Base-by-base conservation (phyloP, 225 moss, liverwort and hornwort species). In the Pseudoscleropodium purum region DNA sequence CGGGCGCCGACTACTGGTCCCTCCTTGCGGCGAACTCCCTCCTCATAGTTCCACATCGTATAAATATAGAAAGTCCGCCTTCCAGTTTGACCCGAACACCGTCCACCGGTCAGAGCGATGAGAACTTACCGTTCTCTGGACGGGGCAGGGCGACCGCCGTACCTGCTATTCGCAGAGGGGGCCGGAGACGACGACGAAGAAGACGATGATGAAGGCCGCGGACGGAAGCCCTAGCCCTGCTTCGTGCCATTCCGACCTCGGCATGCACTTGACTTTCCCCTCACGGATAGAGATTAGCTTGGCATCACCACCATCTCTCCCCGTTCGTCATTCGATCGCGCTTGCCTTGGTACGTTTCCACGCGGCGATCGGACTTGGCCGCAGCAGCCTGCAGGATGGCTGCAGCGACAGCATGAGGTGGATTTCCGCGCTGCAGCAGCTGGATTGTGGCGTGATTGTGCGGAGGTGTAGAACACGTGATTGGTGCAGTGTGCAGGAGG, bases 171-270 rank as follows among this genome's bases (percentile, higher is more conserved):
- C 25, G 60, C 79, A 56, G 77, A 33, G 47, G 33, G 27, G 26
- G 66, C 41, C 33, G 68, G 74, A 84, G 89, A 69, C 77, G 62
- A 83, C 62, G 81, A 87, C 66, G 84, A 79, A 16, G 67, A 86
- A 47, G 79, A 83, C 72, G 79, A 86, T 27, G 92, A 74, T 86
- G 79, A 67, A 83, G 79, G 90, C 21, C 73, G 86, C 77, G 86
- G 86, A 88, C 90, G 83, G 84, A 89, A 92, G 90, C 90, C 90
- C 87, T 92, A 90, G 90, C 76, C 51, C 43, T 24, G 68, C 85
- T 68, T 59, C 68, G 60, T 66, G 45, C 65, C 16, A 31, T 81
- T 61, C 62, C 80, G 83, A 87, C 49, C 39, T 74, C 73, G 82
- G 12, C 88, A 75, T 75, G 92, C 88, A 67, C 84, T 62, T 66